These are phyloP conservation scores for Crotalaria pallida DNA, from an alignment of 306 rosid genomes.

Conservation along the genomic window DNA sequence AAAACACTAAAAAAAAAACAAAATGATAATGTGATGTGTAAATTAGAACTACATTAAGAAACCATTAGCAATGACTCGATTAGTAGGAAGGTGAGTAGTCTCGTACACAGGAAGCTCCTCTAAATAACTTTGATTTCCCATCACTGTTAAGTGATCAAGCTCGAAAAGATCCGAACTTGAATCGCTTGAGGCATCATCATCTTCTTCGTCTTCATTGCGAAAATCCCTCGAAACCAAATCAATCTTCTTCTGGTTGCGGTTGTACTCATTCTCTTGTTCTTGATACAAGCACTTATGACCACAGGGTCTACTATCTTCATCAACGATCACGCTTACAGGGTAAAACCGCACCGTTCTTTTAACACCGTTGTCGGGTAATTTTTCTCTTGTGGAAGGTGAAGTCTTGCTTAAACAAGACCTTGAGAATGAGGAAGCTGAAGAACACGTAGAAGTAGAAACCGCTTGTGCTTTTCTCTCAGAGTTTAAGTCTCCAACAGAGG, in stretches of 20 bases:
- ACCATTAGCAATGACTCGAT: conserved; percentile 70
- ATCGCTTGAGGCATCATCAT: conserved; percentile 42
- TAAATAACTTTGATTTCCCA: conserved; percentile 39
- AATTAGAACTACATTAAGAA: conserved; percentile 32
- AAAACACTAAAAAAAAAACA: background rate
- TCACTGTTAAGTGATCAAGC: conserved; percentile 62
- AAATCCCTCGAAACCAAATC: conserved; percentile 21
- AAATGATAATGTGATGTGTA: background rate
- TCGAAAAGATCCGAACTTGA: conserved; percentile 98
- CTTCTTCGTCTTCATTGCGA: background rate
- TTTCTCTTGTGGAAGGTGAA: conserved; percentile 54
- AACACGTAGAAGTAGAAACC: conserved; percentile 49
- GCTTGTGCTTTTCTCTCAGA: conserved; percentile 34
- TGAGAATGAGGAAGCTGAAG: conserved; percentile 71
- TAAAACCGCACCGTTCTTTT: conserved; percentile 70
- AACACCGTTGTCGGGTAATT: conserved; percentile 37
- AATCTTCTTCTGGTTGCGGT: conserved; percentile 36
- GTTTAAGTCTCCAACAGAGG: conserved; percentile 15
- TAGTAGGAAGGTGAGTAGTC: conserved; percentile 54
- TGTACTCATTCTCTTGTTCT: conserved; percentile 48
- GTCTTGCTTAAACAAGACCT: conserved; percentile 78
- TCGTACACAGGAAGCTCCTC: conserved; percentile 93
- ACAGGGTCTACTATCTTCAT: conserved; percentile 54
- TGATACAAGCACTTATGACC: conserved; percentile 59
- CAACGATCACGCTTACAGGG: conserved; percentile 75